These are phyloP conservation scores for Quercus glauca DNA, from an alignment of 306 rosid species.

Conservation along the genomic window DNA sequence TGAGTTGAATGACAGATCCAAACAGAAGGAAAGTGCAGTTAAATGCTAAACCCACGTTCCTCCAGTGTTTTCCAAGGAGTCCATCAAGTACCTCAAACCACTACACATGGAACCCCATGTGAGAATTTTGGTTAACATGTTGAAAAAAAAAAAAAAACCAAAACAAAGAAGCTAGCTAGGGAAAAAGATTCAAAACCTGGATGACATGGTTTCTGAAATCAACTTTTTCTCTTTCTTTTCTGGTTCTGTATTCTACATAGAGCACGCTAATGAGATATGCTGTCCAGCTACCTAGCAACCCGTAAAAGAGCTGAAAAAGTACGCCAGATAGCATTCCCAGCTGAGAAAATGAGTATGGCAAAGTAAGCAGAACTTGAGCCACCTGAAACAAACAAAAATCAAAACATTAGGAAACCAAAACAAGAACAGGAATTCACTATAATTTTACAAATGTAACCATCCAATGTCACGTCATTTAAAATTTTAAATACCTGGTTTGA, in stretches of 20 bases:
- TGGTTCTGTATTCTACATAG: conserved; percentile 90
- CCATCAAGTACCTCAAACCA: conserved; percentile 99
- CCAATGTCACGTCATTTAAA: no score
- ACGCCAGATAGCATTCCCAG: conserved; percentile 93
- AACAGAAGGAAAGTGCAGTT: conserved; percentile 98
- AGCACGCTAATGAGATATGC: conserved; percentile 93
- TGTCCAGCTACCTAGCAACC: conserved; percentile 95
- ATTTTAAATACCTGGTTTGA: conserved; percentile 71
- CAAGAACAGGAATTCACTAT: not conserved
- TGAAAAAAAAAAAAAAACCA: not conserved
- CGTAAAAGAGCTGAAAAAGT: conserved; percentile 84
- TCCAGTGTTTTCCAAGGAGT: conserved; percentile 93
- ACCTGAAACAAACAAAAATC: conserved; percentile 43
- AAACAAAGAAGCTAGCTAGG: not conserved
- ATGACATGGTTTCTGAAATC: conserved; percentile 97
- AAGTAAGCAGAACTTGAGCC: conserved; percentile 94
- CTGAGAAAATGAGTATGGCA: conserved; percentile 96
- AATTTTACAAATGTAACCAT: no score
- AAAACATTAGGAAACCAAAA: not conserved
- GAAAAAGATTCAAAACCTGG: conserved; percentile 41
- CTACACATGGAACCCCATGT: conserved; percentile 35
- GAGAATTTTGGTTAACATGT: conserved; percentile 3
- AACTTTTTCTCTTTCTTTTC: conserved; percentile 91
- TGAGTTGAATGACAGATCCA: conserved; percentile 98
- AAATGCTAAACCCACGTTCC: conserved; percentile 97